Conservation (phyloP, 129 eudicot species). For the Artemisia argyi region DNA sequence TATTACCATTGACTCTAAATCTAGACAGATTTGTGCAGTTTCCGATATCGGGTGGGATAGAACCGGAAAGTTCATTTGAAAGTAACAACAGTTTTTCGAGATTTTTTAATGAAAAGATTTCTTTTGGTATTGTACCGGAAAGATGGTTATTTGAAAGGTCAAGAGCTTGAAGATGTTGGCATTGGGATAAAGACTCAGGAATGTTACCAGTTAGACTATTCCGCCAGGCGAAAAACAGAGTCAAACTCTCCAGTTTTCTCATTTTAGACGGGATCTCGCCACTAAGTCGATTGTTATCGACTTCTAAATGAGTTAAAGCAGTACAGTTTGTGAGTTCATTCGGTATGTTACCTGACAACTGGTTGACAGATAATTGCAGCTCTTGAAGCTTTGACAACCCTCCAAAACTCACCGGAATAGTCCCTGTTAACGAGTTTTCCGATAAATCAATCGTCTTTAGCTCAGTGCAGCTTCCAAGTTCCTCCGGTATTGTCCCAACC, state of each 20-base stretch:
- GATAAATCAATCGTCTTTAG: conserved; percentile 71
- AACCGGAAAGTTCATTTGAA: conserved; percentile 77
- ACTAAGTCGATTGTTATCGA: conserved; percentile 73
- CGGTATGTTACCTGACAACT: conserved; percentile 79
- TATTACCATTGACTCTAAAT: conserved; percentile 59
- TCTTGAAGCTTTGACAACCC: conserved; percentile 51
- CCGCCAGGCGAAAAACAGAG: conserved; percentile 88
- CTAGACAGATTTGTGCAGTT: conserved; percentile 80
- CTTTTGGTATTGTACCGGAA: conserved; percentile 62
- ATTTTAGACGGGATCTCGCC: conserved; percentile 77
- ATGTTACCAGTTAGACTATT: conserved; percentile 82
- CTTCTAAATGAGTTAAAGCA: conserved; percentile 69
- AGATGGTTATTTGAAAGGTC: conserved; percentile 85
- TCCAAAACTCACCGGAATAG: conserved; percentile 75
- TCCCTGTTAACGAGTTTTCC: conserved; percentile 67
- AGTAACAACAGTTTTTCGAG: conserved; percentile 71
- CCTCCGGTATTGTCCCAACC: conserved; percentile 71
- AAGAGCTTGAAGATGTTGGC: conserved; percentile 79
- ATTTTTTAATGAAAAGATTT: conserved; percentile 60
- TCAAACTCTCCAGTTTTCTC: conserved; percentile 74
- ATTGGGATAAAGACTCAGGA: conserved; percentile 71
- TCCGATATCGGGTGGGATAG: conserved; percentile 83
- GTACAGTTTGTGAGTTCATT: conserved; percentile 59
- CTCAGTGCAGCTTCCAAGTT: conserved; percentile 66
- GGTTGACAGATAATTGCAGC: conserved; percentile 80